Percentiles rank a stretch among this genome's conserved stretches.
phyloP scores from a whole-genome alignment of 345 rosid genomes.

The Citrus trifoliata region DNA sequence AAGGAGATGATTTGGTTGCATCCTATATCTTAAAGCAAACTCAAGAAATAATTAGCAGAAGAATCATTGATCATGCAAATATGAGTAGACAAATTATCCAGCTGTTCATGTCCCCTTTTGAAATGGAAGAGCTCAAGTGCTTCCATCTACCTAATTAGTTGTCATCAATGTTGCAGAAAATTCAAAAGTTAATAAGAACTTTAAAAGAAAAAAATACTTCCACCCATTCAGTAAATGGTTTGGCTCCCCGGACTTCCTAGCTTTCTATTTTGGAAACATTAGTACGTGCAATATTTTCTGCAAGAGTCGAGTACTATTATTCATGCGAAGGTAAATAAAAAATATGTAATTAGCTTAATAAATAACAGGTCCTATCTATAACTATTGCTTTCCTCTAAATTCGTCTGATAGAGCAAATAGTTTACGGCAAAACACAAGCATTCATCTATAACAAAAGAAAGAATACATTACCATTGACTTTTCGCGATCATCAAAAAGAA shows the following conservation, averaged over 20 bases:
- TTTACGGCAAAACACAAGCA: background rate
- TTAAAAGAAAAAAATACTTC: background rate
- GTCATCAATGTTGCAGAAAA: background rate
- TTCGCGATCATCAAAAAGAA: background rate
- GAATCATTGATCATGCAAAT: background rate
- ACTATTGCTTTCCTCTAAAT: background rate
- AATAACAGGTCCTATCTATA: background rate
- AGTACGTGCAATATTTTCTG: too few species aligned
- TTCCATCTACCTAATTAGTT: background rate
- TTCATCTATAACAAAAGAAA: too few species aligned
- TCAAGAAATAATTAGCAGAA: conserved; percentile 8
- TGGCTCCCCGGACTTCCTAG: background rate
- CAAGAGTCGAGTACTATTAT: background rate
- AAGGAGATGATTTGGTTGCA: background rate
- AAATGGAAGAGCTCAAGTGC: conserved; percentile 2
- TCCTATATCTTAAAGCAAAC: conserved; percentile 17
- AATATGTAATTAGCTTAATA: background rate
- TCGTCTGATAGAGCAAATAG: background rate
- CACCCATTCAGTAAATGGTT: background rate
- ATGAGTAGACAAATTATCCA: background rate
- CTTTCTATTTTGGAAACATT: background rate
- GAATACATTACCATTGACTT: background rate
- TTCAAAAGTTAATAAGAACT: background rate
- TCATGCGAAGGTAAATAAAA: background rate
- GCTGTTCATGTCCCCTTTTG: background rate